Evolutionary conservation across 306 rosid genomes (phyloP).

Genomic region (Lathyrus oleraceus): DNA sequence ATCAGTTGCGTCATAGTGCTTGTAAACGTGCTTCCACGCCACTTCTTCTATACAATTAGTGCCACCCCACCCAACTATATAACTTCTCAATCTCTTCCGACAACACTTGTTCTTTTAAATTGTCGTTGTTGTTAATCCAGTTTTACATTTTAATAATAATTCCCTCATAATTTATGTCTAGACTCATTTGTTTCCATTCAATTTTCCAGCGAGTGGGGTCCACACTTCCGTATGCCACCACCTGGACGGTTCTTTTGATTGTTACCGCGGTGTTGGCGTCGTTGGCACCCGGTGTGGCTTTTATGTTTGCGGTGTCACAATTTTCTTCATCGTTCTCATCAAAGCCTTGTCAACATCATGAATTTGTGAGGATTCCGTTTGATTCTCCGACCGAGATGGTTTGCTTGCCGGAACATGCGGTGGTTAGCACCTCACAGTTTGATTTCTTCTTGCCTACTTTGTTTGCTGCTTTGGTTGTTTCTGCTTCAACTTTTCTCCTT

Average conservation of each 20-base stretch:
- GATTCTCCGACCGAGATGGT: slow-evolving; percentile 58
- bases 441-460: slow-evolving; percentile 77
- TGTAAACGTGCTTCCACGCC: slow-evolving; percentile 38
- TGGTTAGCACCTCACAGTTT: slow-evolving; percentile 42
- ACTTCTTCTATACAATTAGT: background rate
- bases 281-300: slow-evolving; percentile 53
- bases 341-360: slow-evolving; percentile 32
- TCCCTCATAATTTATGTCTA: slow-evolving; percentile 29
- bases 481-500: slow-evolving; percentile 59
- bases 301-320: slow-evolving; percentile 47
- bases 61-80: slow-evolving; percentile 15
- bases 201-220: slow-evolving; percentile 32
- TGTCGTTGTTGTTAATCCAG: too few relatives aligned
- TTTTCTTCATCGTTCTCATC: slow-evolving; percentile 8
- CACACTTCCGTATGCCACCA: slow-evolving; percentile 32
- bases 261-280: slow-evolving; percentile 52
- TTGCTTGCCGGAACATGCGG: slow-evolving; percentile 60
- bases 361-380: slow-evolving; percentile 55
- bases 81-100: background rate
- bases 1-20: background rate
- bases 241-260: slow-evolving; percentile 54
- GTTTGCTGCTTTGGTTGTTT: slow-evolving; percentile 67
- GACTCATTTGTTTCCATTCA: slow-evolving; percentile 34
- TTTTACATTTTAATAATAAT: background rate
- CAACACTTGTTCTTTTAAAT: background rate